Evolutionary conservation across 129 eudicot species (phyloP).

Genomic region (Flaveria sonorensis): DNA sequence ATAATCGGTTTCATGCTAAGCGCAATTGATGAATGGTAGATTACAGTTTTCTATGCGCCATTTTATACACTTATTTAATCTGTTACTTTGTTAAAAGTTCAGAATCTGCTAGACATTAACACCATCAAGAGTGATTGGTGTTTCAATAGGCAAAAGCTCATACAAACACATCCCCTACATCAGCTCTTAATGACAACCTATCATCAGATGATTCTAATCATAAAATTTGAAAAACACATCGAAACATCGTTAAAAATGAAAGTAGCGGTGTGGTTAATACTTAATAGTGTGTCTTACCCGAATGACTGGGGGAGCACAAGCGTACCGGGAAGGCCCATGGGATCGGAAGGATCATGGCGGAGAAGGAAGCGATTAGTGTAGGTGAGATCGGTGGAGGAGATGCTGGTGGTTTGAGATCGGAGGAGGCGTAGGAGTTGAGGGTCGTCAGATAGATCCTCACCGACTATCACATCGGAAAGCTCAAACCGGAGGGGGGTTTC

Average conservation of each 20-base stretch:
- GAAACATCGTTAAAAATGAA: neutral
- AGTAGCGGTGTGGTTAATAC: neutral
- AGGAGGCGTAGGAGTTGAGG: slow-evolving; percentile 61
- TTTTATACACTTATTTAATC: neutral
- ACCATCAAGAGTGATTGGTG: neutral
- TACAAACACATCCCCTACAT: neutral
- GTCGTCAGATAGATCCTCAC: slow-evolving; percentile 83
- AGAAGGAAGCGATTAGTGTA: slow-evolving; percentile 73
- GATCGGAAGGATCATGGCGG: slow-evolving; percentile 52
- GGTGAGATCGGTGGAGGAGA: slow-evolving; percentile 53
- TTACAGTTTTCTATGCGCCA: neutral
- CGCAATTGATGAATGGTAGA: neutral
- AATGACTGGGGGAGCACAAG: slow-evolving; percentile 96
- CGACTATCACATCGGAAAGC: slow-evolving; percentile 73
- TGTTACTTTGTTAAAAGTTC: neutral
- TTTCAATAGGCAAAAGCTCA: slow-evolving; percentile 8
- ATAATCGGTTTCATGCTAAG: neutral
- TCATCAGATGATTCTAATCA: neutral
- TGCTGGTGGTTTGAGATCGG: slow-evolving; percentile 41
- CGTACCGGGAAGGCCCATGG: slow-evolving; percentile 86
- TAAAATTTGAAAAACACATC: neutral
- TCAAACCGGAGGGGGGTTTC: slow-evolving; percentile 80
- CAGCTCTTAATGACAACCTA: neutral
- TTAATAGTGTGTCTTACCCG: slow-evolving; percentile 48
- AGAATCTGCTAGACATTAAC: neutral